phyloP scores from a whole-genome alignment of 129 eudicot species.

The Centrapalus pauciflorus region DNA sequence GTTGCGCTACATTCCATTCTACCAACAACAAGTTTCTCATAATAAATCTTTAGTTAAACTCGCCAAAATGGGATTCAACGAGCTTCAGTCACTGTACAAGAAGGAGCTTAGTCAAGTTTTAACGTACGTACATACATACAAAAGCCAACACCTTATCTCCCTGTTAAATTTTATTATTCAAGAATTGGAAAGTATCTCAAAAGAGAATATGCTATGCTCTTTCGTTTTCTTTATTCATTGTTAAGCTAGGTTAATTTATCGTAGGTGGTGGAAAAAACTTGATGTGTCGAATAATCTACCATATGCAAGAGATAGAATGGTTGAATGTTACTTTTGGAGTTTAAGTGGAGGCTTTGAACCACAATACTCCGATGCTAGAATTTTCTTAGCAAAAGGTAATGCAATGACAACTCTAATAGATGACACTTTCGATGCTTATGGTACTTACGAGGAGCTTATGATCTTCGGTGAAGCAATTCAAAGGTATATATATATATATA shows the following conservation, averaged over 20 bases:
- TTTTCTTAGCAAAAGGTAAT: conserved; percentile 4
- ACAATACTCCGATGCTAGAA: conserved; percentile 14
- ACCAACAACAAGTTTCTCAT: conserved; percentile 18
- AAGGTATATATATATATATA: background rate
- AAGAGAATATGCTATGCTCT: background rate
- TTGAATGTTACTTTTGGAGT: conserved; percentile 23
- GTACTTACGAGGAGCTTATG: conserved; percentile 21
- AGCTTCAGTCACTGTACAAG: background rate
- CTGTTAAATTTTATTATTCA: background rate
- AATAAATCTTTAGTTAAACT: background rate
- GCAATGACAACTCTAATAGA: conserved; percentile 7
- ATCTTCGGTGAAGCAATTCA: conserved; percentile 18
- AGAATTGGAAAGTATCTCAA: background rate
- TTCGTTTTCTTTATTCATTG: background rate
- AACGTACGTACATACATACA: background rate
- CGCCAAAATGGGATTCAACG: conserved; percentile 4
- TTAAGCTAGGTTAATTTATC: background rate
- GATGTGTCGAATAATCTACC: conserved; percentile 15
- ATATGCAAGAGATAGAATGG: conserved; percentile 24
- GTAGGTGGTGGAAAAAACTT: conserved; percentile 32
- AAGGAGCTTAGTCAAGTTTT: background rate
- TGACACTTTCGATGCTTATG: conserved; percentile 38
- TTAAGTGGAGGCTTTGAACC: conserved; percentile 15
- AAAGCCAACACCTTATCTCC: background rate
- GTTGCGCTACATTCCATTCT: conserved; percentile 26